Percentiles rank a stretch among this genome's conserved stretches.
phyloP scores from a whole-genome alignment of 441 rosid genomes.

The Brassica hybrid region DNA sequence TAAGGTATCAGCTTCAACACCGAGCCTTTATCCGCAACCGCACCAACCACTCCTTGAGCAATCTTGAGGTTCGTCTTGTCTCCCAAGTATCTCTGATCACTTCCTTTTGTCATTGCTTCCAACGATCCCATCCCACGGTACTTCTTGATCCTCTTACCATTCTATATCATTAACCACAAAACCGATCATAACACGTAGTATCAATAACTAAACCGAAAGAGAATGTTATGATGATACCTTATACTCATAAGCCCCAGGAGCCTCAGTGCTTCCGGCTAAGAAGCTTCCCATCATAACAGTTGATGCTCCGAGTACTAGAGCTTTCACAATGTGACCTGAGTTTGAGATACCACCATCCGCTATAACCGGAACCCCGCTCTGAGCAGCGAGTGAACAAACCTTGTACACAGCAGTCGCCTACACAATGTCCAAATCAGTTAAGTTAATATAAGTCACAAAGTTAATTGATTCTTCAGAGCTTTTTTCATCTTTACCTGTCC shows the following conservation, averaged over 20 bases:
- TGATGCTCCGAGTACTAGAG: slow-evolving; percentile 83
- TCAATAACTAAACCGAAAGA: slow-evolving; percentile 13
- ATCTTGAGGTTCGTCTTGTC: slow-evolving; percentile 79
- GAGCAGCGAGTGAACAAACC: slow-evolving; percentile 82
- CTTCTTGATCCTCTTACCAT: slow-evolving; percentile 63
- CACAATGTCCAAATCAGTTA: slow-evolving; percentile 20
- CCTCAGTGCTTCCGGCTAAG: slow-evolving; percentile 87
- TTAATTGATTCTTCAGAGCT: not conserved
- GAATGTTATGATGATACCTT: slow-evolving; percentile 53
- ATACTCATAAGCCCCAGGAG: slow-evolving; percentile 70
- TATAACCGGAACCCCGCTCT: slow-evolving; percentile 73
- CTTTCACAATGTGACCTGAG: slow-evolving; percentile 89
- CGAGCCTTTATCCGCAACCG: slow-evolving; percentile 87
- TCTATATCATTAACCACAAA: slow-evolving; percentile 44
- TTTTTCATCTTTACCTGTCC: slow-evolving; percentile 66
- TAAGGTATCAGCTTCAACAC: slow-evolving; percentile 75
- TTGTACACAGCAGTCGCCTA: slow-evolving; percentile 96
- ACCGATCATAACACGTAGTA: not conserved
- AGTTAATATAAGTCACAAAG: not conserved
- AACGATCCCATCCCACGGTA: slow-evolving; percentile 92
- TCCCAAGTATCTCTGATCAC: slow-evolving; percentile 86
- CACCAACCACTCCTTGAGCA: slow-evolving; percentile 93
- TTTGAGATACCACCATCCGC: slow-evolving; percentile 95
- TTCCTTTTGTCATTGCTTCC: slow-evolving; percentile 92
- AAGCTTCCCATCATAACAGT: slow-evolving; percentile 96